phyloP scores from a whole-genome alignment of 1,284 basidiomycete species.

The Tylopilus sp. region DNA sequence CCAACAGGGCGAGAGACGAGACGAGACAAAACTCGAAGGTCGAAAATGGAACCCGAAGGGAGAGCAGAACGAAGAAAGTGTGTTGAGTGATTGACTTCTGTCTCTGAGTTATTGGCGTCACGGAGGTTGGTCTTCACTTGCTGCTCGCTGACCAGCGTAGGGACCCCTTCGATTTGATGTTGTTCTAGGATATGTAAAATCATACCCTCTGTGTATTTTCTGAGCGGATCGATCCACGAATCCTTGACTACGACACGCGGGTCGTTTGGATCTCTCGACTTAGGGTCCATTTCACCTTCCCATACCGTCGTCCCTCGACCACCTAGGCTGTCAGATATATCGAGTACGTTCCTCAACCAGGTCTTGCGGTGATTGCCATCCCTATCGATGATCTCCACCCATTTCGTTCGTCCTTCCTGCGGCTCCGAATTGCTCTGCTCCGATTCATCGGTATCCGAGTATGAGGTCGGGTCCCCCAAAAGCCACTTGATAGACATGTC shows the following conservation, averaged over 20 bases:
- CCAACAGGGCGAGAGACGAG: slow-evolving; percentile 11
- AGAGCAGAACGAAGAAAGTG: slow-evolving; percentile 6
- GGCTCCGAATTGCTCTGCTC: too few species aligned
- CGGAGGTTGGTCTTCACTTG: slow-evolving; percentile 9
- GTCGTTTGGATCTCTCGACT: not conserved
- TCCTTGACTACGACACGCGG: slow-evolving; percentile 8
- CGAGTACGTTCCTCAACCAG: not conserved
- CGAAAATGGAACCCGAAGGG: not conserved
- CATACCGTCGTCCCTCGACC: slow-evolving; percentile 12
- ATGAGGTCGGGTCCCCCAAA: too few species aligned
- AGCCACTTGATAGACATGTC: too few species aligned
- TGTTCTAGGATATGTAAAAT: slow-evolving; percentile 11
- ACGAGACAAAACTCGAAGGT: slow-evolving; percentile 7
- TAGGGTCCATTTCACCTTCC: slow-evolving; percentile 6
- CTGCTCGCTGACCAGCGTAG: slow-evolving; percentile 3
- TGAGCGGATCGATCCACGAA: slow-evolving; percentile 16
- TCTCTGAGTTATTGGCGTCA: too few species aligned
- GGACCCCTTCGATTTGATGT: slow-evolving; percentile 12
- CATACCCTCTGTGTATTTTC: slow-evolving; percentile 16
- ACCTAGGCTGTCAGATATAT: slow-evolving; percentile 10
- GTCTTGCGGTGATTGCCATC: not conserved
- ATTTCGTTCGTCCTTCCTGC: not conserved
- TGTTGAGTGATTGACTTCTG: not conserved
- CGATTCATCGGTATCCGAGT: too few species aligned
- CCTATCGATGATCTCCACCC: not conserved